phyloP scores from a whole-genome alignment of 495 filamentous ascomycete genomes.

The Parachaetomium inaequale region DNA sequence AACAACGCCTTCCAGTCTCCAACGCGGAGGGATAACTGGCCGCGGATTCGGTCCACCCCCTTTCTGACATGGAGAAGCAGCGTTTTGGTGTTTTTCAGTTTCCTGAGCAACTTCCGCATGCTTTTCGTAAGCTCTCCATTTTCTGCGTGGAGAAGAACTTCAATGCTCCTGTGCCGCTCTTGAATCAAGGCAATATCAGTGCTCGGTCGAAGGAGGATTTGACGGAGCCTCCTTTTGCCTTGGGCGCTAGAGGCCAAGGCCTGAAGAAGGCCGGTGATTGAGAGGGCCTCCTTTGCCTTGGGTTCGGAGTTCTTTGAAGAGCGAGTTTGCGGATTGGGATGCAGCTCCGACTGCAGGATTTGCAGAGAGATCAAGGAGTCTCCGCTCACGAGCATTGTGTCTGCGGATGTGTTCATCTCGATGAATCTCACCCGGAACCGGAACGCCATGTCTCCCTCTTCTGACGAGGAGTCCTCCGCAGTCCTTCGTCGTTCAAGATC shows the following conservation, averaged over 20 bases:
- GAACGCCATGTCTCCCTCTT: conserved; percentile 50
- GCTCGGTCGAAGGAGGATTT: conserved; percentile 82
- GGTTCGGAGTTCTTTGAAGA: conserved; percentile 64
- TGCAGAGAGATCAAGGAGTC: conserved; percentile 81
- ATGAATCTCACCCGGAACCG: conserved; percentile 60
- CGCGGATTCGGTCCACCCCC: conserved; percentile 63
- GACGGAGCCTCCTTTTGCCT: conserved; percentile 69
- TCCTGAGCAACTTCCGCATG: conserved; percentile 62
- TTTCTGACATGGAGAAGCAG: conserved; percentile 69
- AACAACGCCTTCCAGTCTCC: conserved; percentile 69
- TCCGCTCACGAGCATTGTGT: conserved; percentile 80
- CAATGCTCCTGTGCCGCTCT: conserved; percentile 69
- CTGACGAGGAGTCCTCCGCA: conserved; percentile 54
- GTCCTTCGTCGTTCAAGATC: conserved; percentile 71
- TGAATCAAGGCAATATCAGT: conserved; percentile 62
- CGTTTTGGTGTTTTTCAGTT: conserved; percentile 74
- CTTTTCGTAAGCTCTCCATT: conserved; percentile 56
- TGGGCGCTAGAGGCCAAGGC: conserved; percentile 77
- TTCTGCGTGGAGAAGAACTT: conserved; percentile 64
- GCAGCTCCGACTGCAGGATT: conserved; percentile 77
- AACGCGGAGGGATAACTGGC: conserved; percentile 55
- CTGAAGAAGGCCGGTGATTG: conserved; percentile 79
- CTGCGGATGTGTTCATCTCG: conserved; percentile 72
- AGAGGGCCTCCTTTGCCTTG: conserved; percentile 83
- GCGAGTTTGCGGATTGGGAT: conserved; percentile 80